Base-by-base conservation (phyloP, 2,329 filamentous ascomycete species). In the Pezicula neosporulosa region DNA sequence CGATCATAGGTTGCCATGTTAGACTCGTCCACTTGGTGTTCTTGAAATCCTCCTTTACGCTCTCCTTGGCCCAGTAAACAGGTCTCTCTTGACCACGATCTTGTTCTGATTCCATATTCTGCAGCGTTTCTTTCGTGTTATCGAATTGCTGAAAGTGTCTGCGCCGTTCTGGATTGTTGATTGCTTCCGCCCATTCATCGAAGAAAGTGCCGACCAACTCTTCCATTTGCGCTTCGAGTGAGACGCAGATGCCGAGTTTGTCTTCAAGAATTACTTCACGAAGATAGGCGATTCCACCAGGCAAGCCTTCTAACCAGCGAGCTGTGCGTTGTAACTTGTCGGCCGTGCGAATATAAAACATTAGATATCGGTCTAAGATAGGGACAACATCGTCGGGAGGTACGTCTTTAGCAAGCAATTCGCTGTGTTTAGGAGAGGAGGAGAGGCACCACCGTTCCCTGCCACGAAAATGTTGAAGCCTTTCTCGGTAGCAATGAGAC, bases 391-490 rank as follows among this genome's bases (percentile, higher is more conserved):
- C 87, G 47, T 89, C 83, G 0, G 89, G 87, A 0, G 89, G 83
- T 0, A 96, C 90, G 61, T 96, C 90, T 66, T 91, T 92, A 53
- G 89, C 90, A 1, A 96, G 79, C 2, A 96, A 77, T 61, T 95
- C 89, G 1, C 86, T 83, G 66, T 96, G 91, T 36, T 81, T 77
- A 4, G 91, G 91, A 60, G 89, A 93, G 15, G 90, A 4, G 91
- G 91, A 60, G 89, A 93, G 15, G 90, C 90, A 53, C 92, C 91
- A 48, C 91, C 91, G 65, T 96, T 96, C 44, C 91, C 91, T 33
- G 81, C 91, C 1, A 96, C 89, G 61, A 91, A 96, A 68, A 96
- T 85, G 70, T 96, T 96, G 80, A 89, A 96, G 28, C 91, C 91
- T 63, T 94, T 96, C 55, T 96, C 90, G 0, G 90, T 95, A 13